These are phyloP conservation scores for Dalbergia oliveri DNA, from an alignment of 306 rosid species.

Conservation along the genomic window DNA sequence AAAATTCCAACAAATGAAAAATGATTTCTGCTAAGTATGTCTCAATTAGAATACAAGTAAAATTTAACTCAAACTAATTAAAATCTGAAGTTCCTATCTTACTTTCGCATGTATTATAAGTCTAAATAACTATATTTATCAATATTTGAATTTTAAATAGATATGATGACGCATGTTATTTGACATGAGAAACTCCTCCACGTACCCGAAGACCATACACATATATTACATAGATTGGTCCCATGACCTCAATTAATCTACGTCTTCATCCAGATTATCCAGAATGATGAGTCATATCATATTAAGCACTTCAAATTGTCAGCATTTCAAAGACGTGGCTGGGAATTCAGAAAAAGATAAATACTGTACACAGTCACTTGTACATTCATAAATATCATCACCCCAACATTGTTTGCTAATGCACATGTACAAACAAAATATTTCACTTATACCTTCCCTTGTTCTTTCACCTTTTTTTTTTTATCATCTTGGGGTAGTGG, in stretches of 20 bases:
- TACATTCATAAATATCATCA: neutral
- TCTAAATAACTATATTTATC: no score
- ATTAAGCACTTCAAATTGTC: neutral
- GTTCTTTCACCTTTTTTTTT: neutral
- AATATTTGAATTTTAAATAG: no score
- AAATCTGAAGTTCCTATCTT: no score
- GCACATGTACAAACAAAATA: constrained; percentile 20
- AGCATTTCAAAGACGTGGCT: neutral
- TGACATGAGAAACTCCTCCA: neutral
- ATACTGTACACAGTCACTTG: neutral
- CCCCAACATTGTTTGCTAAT: constrained; percentile 16
- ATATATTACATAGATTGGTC: neutral
- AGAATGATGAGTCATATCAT: neutral
- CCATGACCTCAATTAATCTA: neutral
- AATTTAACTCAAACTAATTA: no score
- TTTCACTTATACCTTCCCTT: neutral
- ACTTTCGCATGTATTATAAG: no score
- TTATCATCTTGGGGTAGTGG: constrained; percentile 39
- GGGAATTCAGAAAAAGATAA: neutral
- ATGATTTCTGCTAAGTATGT: no score
- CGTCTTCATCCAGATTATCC: neutral
- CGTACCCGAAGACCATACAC: neutral
- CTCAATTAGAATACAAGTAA: no score
- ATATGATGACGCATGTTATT: neutral
- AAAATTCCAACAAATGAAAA: no score